phyloP scores from a whole-genome alignment of 177 flowering plant genomes.

The Telopea speciosissima region DNA sequence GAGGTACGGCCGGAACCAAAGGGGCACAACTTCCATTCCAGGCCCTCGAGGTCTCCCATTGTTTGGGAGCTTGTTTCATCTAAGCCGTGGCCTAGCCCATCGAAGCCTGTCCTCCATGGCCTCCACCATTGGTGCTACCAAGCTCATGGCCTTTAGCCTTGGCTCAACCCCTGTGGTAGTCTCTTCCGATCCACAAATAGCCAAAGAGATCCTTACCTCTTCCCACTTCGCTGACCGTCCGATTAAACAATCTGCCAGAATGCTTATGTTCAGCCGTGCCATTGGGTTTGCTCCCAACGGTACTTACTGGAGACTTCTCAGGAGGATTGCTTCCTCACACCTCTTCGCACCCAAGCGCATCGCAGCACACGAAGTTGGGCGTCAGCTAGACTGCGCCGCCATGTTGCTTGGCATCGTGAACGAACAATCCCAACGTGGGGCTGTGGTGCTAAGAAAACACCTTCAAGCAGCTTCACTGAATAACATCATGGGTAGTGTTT shows the following conservation, averaged over 20 bases:
- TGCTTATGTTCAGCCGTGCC: constrained; percentile 66
- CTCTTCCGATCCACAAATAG: constrained; percentile 45
- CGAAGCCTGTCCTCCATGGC: constrained; percentile 48
- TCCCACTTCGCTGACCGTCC: constrained; percentile 70
- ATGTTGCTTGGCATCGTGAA: constrained; percentile 33
- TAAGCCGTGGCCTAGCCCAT: constrained; percentile 53
- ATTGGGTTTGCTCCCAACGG: constrained; percentile 81
- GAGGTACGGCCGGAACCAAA: constrained; percentile 39
- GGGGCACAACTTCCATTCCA: constrained; percentile 38
- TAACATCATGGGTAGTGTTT: constrained; percentile 62
- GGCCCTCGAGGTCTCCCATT: constrained; percentile 65
- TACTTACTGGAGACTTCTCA: constrained; percentile 55
- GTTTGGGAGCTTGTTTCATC: constrained; percentile 40
- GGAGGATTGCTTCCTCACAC: constrained; percentile 58
- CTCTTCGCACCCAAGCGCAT: constrained; percentile 55
- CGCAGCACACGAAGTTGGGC: constrained; percentile 37
- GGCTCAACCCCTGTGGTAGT: constrained; percentile 58
- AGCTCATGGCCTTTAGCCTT: constrained; percentile 66
- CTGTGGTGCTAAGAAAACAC: constrained; percentile 33
- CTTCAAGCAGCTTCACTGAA: constrained; percentile 53
- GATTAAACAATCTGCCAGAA: constrained; percentile 56
- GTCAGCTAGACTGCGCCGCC: constrained; percentile 32
- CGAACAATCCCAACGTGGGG: constrained; percentile 30
- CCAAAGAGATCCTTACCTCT: constrained; percentile 51
- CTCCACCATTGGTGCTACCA: constrained; percentile 13